Evolutionary conservation across 768 basidiomycete genomes (phyloP), one percentile per base, ranked within the genome.

Genomic region (Suillus spraguei): DNA sequence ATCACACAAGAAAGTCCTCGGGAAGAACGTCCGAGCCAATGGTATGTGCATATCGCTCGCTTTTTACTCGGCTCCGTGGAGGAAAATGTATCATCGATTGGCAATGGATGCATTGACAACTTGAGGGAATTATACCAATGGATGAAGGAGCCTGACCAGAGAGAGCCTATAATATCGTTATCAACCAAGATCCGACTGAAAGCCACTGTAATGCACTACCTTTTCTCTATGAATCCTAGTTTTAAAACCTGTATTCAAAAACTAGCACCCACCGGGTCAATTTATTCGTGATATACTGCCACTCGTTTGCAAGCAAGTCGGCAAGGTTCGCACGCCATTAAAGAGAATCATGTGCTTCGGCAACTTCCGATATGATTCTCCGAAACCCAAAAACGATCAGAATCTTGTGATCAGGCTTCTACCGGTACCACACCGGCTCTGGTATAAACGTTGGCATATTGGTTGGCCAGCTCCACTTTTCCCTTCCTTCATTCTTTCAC

Each of bases 381-480:
- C 50, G 10, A 13, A 53, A 35, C 20, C 52, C 52, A 33, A 35
- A 35, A 35, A 53, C 20, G 33, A 35, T 33, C 33, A n/a, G 52
- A 53, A 53, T 32, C 35, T 53, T 53, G 52, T 53, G 52, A 53
- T 53, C 52, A 28, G 28, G 9, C 52, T 53, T 35, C 52, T 39
- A 20, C 39, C 38, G 56, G 56, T 58, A 24, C 49, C 49, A 28
- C 28, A 58, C 56, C 39, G 56, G 38, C 28, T 39, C 56, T 58
- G 39, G 39, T 58, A 41, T 61, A 61, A 61, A 61, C 60, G 55
- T 53, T 60, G 35, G 60, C 60, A 58, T 41, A 58, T 58, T 61
- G 36, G 60, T 20, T 24, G 16, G 35, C 62, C 60, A 46, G 61
- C 62, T 63, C 62, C 62, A 61, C 66, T 16, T 59, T 56, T 46